A percentile compares a stretch with the other conserved stretches of the same genome.
Conservation (phyloP, 164 flowering plant genomes). For the Santalum album region DNA sequence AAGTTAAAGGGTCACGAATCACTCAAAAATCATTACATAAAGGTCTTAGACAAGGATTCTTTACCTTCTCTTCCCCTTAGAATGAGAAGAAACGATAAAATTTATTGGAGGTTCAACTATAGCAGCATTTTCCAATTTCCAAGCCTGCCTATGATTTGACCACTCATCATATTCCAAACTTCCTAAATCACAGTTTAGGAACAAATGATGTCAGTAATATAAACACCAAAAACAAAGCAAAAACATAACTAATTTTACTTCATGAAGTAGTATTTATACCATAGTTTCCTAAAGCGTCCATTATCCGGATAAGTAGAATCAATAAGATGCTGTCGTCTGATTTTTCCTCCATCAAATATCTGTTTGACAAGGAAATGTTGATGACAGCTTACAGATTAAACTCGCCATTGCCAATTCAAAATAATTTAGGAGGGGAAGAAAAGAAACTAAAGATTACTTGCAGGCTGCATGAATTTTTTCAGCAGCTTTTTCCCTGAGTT, state of each 20-base stretch:
- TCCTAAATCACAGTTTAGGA: constrained; percentile 36
- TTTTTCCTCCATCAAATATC: constrained; percentile 78
- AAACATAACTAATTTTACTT: background rate
- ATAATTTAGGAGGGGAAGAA: background rate
- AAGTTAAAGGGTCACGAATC: no score
- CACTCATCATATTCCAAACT: constrained; percentile 95
- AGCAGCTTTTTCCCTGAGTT: constrained; percentile 77
- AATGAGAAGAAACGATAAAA: constrained; percentile 63
- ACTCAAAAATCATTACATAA: background rate
- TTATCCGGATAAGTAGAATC: constrained; percentile 75
- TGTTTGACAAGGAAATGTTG: constrained; percentile 22
- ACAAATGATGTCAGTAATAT: constrained; percentile 6
- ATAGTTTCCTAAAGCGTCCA: constrained; percentile 87
- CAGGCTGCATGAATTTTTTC: constrained; percentile 67
- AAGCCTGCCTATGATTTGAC: constrained; percentile 87
- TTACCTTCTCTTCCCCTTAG: constrained; percentile 84
- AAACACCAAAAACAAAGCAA: background rate
- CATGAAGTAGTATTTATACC: constrained; percentile 36
- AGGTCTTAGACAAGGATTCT: background rate
- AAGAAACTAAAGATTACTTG: constrained; percentile 43
- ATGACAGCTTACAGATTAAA: constrained; percentile 12
- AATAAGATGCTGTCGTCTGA: constrained; percentile 94
- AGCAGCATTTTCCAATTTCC: constrained; percentile 94
- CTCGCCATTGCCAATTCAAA: background rate
- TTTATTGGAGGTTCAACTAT: constrained; percentile 83